Conservation (phyloP, 306 rosid species). For the Cucurbita maxima region DNA sequence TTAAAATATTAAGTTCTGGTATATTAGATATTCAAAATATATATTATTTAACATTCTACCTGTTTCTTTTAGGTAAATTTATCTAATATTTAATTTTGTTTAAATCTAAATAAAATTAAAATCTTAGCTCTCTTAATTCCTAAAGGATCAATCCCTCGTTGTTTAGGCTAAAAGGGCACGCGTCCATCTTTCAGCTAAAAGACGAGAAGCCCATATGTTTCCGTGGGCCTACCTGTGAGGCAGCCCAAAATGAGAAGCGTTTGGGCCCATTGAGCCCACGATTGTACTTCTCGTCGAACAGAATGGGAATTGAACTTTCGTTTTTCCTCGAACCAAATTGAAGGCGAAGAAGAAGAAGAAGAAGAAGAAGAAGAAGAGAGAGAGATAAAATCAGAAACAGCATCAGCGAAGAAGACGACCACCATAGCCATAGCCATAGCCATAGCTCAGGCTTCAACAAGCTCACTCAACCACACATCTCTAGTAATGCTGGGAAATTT, state of each 20-base stretch:
- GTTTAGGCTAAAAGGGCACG: no score
- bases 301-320: not conserved
- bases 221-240: not conserved
- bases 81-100: no score
- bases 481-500: not conserved
- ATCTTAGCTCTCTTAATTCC: no score
- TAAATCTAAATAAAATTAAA: no score
- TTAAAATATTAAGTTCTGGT: no score
- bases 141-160: no score
- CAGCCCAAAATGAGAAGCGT: not conserved
- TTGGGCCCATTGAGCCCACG: not conserved
- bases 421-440: not conserved
- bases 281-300: not conserved
- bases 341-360: not conserved
- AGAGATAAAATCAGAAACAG: not conserved
- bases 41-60: no score
- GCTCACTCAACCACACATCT: not conserved
- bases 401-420: not conserved
- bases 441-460: not conserved
- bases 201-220: not conserved
- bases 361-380: not conserved
- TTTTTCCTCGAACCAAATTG: not conserved
- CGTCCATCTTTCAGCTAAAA: no score
- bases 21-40: no score
- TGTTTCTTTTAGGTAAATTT: no score